These are phyloP conservation scores for Lentinula boryana DNA, from an alignment of 768 basidiomycete species.

Conservation along the genomic window DNA sequence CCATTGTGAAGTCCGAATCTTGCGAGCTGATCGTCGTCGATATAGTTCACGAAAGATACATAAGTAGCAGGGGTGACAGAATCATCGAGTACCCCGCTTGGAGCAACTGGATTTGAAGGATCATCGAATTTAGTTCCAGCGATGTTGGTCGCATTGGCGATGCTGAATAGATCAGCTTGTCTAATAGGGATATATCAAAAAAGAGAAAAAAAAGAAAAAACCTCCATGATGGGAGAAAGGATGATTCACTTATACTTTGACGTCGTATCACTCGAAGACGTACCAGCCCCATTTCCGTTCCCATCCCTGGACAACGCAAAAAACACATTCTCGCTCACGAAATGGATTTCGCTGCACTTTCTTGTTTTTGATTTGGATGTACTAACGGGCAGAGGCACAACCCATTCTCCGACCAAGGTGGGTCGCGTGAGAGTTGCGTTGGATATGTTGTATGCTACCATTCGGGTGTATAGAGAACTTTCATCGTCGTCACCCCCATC, in stretches of 20 bases:
- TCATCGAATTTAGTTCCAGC: constrained; percentile 49
- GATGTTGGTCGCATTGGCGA: constrained; percentile 55
- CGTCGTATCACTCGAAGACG: constrained; percentile 26
- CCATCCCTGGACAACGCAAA: constrained; percentile 55
- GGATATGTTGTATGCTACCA: constrained; percentile 50
- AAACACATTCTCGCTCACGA: constrained; percentile 47
- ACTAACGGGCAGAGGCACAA: constrained; percentile 51
- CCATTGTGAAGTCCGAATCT: constrained; percentile 64
- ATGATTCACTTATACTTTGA: constrained; percentile 45
- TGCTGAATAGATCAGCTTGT: constrained; percentile 55
- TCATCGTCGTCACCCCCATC: constrained; percentile 48
- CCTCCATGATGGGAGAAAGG: neutral
- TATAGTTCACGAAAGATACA: constrained; percentile 47
- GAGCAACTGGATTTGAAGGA: constrained; percentile 44
- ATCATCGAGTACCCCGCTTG: constrained; percentile 38
- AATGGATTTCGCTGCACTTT: constrained; percentile 53
- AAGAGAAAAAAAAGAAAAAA: neutral
- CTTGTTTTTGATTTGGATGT: constrained; percentile 41
- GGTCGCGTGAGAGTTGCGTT: constrained; percentile 23
- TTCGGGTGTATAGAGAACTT: constrained; percentile 46
- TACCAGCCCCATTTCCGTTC: constrained; percentile 46
- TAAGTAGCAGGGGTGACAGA: constrained; percentile 48
- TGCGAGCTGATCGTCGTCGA: constrained; percentile 47
- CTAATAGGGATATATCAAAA: constrained; percentile 26
- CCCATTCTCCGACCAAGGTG: constrained; percentile 47